phyloP scores from a whole-genome alignment of 768 basidiomycete genomes.

The Agrocybe chaxingu region DNA sequence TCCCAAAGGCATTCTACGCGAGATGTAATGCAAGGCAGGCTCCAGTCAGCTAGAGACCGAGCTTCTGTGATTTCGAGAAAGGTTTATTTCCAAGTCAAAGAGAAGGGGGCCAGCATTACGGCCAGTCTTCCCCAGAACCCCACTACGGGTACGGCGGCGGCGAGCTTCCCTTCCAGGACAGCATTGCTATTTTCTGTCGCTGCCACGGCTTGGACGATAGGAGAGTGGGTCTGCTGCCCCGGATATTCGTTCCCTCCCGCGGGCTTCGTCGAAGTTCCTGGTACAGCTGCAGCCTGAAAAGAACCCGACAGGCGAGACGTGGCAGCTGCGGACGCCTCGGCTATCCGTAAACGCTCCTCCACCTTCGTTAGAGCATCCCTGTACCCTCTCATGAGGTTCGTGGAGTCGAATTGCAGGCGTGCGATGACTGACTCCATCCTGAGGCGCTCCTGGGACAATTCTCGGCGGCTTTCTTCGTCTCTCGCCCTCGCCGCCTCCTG shows the following conservation, averaged over 20 bases:
- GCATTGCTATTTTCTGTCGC: conserved; percentile 28
- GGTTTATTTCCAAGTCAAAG: conserved; percentile 28
- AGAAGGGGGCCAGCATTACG: conserved; percentile 32
- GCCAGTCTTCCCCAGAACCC: conserved; percentile 32
- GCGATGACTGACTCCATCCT: conserved; percentile 12
- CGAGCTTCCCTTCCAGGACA: conserved; percentile 30
- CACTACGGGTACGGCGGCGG: conserved; percentile 28
- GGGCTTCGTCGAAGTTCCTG: not conserved
- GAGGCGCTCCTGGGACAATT: conserved; percentile 11
- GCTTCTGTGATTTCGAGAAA: not conserved
- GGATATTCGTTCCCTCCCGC: conserved; percentile 1
- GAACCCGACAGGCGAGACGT: conserved; percentile 1
- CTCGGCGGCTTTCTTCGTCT: conserved; percentile 18
- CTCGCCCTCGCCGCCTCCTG: conserved; percentile 21
- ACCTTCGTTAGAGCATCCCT: conserved; percentile 10
- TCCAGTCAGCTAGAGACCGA: not conserved
- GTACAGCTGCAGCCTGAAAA: not conserved
- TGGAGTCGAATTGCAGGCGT: conserved; percentile 17
- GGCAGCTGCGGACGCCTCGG: conserved; percentile 8
- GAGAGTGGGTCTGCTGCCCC: conserved; percentile 14
- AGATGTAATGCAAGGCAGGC: too few relatives aligned
- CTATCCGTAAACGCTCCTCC: conserved; percentile 16
- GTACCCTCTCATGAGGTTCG: conserved; percentile 13
- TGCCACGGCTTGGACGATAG: conserved; percentile 18
- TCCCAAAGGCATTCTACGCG: too few relatives aligned